Conservation (phyloP, 1,284 basidiomycete genomes). For the Polyporus tsugae region DNA sequence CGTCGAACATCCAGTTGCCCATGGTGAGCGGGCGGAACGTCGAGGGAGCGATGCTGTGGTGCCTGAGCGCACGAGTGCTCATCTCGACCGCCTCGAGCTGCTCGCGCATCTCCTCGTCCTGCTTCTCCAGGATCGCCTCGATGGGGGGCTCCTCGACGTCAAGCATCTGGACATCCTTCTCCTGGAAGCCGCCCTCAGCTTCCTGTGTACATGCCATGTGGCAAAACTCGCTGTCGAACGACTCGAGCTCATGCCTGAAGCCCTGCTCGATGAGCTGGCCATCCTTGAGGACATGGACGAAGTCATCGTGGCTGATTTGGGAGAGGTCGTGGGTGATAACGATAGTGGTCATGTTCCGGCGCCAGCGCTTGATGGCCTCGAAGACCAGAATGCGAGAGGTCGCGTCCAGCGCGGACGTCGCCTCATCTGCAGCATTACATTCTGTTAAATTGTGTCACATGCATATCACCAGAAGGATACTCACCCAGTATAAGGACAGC, state of each 20-base stretch:
- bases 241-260: conserved; percentile 80
- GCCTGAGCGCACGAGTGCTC: conserved; percentile 40
- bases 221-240: conserved; percentile 63
- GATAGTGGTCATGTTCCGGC: conserved; percentile 88
- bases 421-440: conserved; percentile 75
- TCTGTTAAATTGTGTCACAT: conserved; percentile 8
- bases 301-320: conserved; percentile 82
- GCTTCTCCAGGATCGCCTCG: conserved; percentile 50
- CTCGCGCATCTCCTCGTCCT: conserved; percentile 46
- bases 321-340: conserved; percentile 97
- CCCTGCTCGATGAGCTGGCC: conserved; percentile 91
- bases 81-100: conserved; percentile 40
- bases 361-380: conserved; percentile 87
- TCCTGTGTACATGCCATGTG: conserved; percentile 60
- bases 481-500: conserved; percentile 90
- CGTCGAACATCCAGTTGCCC: conserved; percentile 84
- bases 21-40: conserved; percentile 49
- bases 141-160: conserved; percentile 44
- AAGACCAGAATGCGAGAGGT: conserved; percentile 90
- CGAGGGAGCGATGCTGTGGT: conserved; percentile 46
- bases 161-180: conserved; percentile 43
- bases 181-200: conserved; percentile 57
- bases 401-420: conserved; percentile 94
- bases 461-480: conserved; percentile 39
- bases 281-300: conserved; percentile 90